phyloP scores from a whole-genome alignment of 148 eudicot species.

The Camellia lanceoleosa region DNA sequence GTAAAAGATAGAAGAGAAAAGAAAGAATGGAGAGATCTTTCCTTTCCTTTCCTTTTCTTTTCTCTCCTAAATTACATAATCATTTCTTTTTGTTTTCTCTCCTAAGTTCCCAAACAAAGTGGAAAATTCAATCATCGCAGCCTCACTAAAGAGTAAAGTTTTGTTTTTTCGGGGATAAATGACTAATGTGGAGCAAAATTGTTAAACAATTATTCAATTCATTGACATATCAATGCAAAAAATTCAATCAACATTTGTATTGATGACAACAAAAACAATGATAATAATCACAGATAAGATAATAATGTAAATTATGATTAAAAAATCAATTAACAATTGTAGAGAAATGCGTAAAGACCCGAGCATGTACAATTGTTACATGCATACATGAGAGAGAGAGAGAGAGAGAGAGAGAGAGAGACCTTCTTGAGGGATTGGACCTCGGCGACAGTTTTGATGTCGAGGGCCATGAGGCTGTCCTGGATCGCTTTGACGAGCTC shows the following conservation, averaged over 20 bases:
- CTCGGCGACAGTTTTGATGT: conserved; percentile 72
- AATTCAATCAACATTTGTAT: not conserved
- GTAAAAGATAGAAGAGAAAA: not conserved
- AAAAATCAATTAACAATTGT: not conserved
- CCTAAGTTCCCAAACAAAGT: no score
- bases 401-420: not conserved
- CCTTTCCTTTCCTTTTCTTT: not conserved
- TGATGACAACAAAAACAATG: not conserved
- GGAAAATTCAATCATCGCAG: no score
- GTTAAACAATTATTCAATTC: no score
- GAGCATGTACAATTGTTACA: not conserved
- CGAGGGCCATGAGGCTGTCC: conserved; percentile 81
- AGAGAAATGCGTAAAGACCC: not conserved
- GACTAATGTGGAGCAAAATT: no score
- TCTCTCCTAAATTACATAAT: no score
- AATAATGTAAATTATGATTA: not conserved
- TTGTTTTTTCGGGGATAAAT: no score
- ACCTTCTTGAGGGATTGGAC: conserved; percentile 96
- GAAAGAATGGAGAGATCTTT: not conserved
- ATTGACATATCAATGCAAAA: no score
- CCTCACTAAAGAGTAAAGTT: no score
- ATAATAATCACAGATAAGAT: not conserved
- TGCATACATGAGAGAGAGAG: not conserved
- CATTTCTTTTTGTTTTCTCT: no score
- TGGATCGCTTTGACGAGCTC: conserved; percentile 56